Evolutionary conservation across 768 basidiomycete genomes (phyloP).

Genomic region (Russula sp.): DNA sequence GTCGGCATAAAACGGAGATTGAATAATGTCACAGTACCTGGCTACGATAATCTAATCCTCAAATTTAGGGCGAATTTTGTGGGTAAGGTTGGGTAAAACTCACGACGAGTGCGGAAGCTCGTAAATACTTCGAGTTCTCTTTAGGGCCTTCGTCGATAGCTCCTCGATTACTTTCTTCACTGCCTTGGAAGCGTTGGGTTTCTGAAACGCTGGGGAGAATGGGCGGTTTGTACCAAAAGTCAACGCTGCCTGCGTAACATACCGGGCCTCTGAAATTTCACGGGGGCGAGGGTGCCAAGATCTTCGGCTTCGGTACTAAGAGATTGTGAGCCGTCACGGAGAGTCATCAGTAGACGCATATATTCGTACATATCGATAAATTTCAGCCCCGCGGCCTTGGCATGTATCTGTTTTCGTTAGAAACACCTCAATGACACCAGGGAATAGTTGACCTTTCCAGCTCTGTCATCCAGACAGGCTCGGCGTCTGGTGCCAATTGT

Average conservation of each 20-base stretch:
- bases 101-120: constrained; percentile 73
- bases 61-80: constrained; percentile 32
- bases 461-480: constrained; percentile 81
- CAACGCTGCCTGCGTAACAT: background rate
- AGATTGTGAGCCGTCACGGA: constrained; percentile 19
- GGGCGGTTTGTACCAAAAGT: constrained; percentile 32
- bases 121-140: constrained; percentile 64
- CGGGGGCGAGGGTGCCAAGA: constrained; percentile 12
- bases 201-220: constrained; percentile 49
- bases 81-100: constrained; percentile 32
- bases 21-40: constrained; percentile 45
- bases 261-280: background rate
- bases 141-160: constrained; percentile 62
- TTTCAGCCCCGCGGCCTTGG: constrained; percentile 70
- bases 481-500: constrained; percentile 59
- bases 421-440: background rate
- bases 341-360: background rate
- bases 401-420: constrained; percentile 53
- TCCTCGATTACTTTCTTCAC: constrained; percentile 61
- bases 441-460: constrained; percentile 66
- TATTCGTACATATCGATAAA: constrained; percentile 81
- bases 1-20: constrained; percentile 21
- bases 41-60: constrained; percentile 62
- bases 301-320: constrained; percentile 28
- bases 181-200: constrained; percentile 57